Conservation (phyloP, 2,329 filamentous ascomycete genomes). For the Neoarthrinium moseri region DNA sequence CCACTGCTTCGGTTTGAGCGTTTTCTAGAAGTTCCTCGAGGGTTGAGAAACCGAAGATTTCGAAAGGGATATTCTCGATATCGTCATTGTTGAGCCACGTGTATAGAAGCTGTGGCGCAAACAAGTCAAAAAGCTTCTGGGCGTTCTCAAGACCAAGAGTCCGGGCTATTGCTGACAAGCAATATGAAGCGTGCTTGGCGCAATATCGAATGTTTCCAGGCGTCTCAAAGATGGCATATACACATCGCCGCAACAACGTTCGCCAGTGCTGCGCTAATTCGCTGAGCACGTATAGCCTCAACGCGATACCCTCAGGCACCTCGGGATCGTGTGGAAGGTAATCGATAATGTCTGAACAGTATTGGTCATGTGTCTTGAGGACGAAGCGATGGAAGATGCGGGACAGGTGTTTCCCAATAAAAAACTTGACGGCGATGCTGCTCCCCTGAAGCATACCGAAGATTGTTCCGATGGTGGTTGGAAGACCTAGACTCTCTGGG, state of each 20-base stretch:
- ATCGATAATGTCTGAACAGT: slow-evolving; percentile 81
- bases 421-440: slow-evolving; percentile 71
- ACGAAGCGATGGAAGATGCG: slow-evolving; percentile 78
- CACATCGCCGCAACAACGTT: slow-evolving; percentile 79
- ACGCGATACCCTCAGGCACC: slow-evolving; percentile 78
- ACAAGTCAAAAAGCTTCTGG: slow-evolving; percentile 74
- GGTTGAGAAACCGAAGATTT: slow-evolving; percentile 76
- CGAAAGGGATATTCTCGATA: slow-evolving; percentile 74
- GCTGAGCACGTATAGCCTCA: slow-evolving; percentile 74
- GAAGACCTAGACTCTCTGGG: slow-evolving; percentile 55
- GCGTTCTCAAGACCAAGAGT: slow-evolving; percentile 65
- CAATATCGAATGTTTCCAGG: slow-evolving; percentile 70
- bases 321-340: slow-evolving; percentile 72
- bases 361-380: slow-evolving; percentile 77
- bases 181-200: slow-evolving; percentile 68
- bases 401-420: slow-evolving; percentile 67
- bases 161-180: slow-evolving; percentile 64
- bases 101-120: slow-evolving; percentile 84
- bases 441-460: slow-evolving; percentile 69
- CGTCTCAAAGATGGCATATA: slow-evolving; percentile 93
- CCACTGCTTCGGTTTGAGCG: slow-evolving; percentile 74
- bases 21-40: slow-evolving; percentile 68
- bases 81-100: slow-evolving; percentile 76
- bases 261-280: slow-evolving; percentile 81
- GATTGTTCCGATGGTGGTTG: slow-evolving; percentile 66